Percentiles rank a stretch among this genome's conserved stretches.
Conservation (phyloP, 176 grass and related monocot genomes). For the Aegilops bicornis region DNA sequence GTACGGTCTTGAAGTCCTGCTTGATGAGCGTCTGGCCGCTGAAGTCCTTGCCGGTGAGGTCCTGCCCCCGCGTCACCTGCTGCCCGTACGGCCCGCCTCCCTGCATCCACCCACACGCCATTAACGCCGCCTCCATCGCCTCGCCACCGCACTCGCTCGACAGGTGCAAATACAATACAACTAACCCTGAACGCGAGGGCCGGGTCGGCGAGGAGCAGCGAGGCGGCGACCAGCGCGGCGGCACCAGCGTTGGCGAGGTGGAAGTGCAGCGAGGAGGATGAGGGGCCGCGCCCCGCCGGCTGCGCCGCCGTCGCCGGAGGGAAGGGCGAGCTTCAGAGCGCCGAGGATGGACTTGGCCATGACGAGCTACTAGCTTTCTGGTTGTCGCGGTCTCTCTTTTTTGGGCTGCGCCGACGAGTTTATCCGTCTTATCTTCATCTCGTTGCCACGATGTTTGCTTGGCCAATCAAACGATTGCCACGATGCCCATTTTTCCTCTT, state of each 20-base stretch:
- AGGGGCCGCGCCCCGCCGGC: constrained; percentile 5
- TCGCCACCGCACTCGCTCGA: neutral
- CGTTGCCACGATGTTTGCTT: neutral
- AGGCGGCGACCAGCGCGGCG: constrained; percentile 58
- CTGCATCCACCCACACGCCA: constrained; percentile 28
- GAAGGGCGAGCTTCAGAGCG: constrained; percentile 5
- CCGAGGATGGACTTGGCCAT: constrained; percentile 39
- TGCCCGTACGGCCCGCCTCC: constrained; percentile 87
- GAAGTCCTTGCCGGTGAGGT: constrained; percentile 94
- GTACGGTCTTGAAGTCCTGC: constrained; percentile 97
- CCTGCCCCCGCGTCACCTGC: constrained; percentile 87
- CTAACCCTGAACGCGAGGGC: constrained; percentile 69
- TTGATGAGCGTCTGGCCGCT: constrained; percentile 85
- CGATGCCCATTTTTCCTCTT: neutral
- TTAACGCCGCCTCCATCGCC: neutral
- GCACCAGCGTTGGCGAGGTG: constrained; percentile 47
- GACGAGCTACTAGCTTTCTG: neutral
- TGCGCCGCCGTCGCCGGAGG: neutral
- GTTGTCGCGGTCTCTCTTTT: neutral
- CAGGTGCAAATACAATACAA: neutral
- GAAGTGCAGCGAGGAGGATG: constrained; percentile 38
- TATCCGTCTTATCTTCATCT: constrained; percentile 38
- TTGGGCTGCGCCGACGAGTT: neutral
- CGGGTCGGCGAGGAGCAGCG: constrained; percentile 66
- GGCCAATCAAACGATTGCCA: neutral